Evolutionary conservation across 2,329 filamentous ascomycete genomes (phyloP).

Genomic region (Cryphonectria naterciae): DNA sequence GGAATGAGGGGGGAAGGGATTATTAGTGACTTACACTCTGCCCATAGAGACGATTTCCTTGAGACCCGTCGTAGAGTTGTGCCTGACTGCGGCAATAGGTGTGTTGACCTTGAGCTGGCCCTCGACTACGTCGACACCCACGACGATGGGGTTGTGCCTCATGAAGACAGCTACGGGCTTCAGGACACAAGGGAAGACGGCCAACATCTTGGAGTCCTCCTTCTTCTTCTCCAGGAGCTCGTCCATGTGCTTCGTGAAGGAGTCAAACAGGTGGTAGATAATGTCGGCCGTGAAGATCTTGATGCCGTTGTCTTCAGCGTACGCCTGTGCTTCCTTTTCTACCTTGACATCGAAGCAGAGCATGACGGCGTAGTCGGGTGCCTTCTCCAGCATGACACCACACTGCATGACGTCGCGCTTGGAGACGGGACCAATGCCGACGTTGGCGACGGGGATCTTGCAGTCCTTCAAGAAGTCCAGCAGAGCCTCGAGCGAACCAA

Average conservation of each 20-base stretch:
- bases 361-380: conserved; percentile 96
- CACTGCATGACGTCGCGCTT: conserved; percentile 97
- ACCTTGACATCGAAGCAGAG: conserved; percentile 99
- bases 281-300: conserved; percentile 99
- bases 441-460: conserved; percentile 97
- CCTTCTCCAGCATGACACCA: conserved; percentile 95
- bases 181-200: conserved; percentile 95
- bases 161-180: conserved; percentile 93
- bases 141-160: conserved; percentile 93
- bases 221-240: conserved; percentile 87
- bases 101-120: conserved; percentile 86
- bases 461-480: conserved; percentile 94
- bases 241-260: conserved; percentile 94
- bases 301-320: conserved; percentile 91
- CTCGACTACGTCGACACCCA: conserved; percentile 94
- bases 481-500: conserved; percentile 93
- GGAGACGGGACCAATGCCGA: conserved; percentile 95
- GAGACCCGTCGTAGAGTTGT: conserved; percentile 73
- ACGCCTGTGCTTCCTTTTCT: conserved; percentile 89
- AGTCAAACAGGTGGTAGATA: conserved; percentile 97
- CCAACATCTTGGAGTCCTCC: conserved; percentile 92
- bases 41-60: conserved; percentile 87
- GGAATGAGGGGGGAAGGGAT: not conserved
- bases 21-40: conserved; percentile 77
- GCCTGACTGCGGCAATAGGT: conserved; percentile 85